Evolutionary conservation across 352 stramenopile species (phyloP).

Genomic region (Globisporangium nagaii): DNA sequence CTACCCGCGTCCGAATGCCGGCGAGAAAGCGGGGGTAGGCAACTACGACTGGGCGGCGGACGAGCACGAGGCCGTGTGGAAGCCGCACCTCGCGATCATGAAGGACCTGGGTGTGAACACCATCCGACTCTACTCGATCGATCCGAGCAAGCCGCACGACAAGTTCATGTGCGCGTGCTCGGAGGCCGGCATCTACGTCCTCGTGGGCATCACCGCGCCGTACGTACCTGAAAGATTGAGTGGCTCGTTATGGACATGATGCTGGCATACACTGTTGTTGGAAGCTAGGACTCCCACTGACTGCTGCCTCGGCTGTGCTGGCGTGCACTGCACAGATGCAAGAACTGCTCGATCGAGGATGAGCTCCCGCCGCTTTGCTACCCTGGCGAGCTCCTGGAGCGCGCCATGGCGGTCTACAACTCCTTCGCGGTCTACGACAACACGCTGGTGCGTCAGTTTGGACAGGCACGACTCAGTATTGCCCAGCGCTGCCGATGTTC

Average conservation of each 20-base stretch:
- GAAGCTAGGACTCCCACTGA: too few relatives aligned
- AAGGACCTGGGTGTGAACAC: constrained; percentile 63
- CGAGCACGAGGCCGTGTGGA: constrained; percentile 49
- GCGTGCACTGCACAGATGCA: too few relatives aligned
- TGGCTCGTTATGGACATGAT: too few relatives aligned
- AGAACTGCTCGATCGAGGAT: constrained; percentile 34
- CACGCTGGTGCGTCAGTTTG: too few relatives aligned
- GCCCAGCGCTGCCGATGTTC: too few relatives aligned
- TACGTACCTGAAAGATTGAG: too few relatives aligned
- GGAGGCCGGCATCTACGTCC: constrained; percentile 46
- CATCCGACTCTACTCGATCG: constrained; percentile 62
- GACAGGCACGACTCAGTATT: too few relatives aligned
- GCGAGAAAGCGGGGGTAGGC: constrained; percentile 26
- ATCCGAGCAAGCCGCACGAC: constrained; percentile 56
- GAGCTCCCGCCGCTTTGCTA: constrained; percentile 35
- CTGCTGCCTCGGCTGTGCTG: not conserved
- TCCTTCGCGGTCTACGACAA: constrained; percentile 59
- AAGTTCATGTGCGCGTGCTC: constrained; percentile 71
- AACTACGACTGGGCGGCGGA: constrained; percentile 63
- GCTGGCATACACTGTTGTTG: not conserved
- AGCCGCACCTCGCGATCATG: constrained; percentile 37
- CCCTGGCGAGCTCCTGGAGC: constrained; percentile 30
- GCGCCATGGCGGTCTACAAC: constrained; percentile 44
- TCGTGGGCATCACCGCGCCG: constrained; percentile 40
- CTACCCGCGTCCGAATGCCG: constrained; percentile 57